Percentiles rank a stretch among this genome's conserved stretches.
Evolutionary conservation across 1,139 yeast genomes (phyloP).

Genomic region (Yamadazyma aaseri): DNA sequence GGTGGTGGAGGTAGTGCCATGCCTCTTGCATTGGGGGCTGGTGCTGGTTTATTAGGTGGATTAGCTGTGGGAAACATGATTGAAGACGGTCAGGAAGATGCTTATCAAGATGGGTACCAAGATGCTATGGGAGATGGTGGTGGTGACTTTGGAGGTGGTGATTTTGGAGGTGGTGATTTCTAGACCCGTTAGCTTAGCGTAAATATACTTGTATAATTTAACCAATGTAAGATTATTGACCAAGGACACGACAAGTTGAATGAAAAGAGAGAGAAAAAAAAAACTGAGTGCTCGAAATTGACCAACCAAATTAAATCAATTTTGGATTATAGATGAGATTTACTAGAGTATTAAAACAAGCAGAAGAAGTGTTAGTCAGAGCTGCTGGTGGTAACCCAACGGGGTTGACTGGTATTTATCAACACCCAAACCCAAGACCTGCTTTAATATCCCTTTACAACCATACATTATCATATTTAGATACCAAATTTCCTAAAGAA

Average conservation of each 20-base stretch:
- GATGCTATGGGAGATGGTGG: conserved; percentile 28
- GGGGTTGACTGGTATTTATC: conserved; percentile 74
- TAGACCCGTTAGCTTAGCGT: too few species aligned
- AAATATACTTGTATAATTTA: too few species aligned
- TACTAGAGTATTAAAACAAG: conserved; percentile 47
- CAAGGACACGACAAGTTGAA: too few species aligned
- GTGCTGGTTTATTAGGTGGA: conserved; percentile 82
- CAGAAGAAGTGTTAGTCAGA: conserved; percentile 60
- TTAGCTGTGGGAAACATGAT: conserved; percentile 52
- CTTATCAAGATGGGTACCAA: conserved; percentile 30
- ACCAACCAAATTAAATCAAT: conserved; percentile 25
- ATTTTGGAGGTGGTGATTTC: too few species aligned
- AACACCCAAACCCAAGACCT: conserved; percentile 85
- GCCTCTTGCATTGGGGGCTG: conserved; percentile 61
- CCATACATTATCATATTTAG: conserved; percentile 61
- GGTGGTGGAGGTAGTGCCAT: conserved; percentile 11
- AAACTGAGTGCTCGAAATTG: too few species aligned
- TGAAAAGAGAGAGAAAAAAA: too few species aligned
- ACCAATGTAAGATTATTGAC: too few species aligned
- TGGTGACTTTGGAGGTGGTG: conserved; percentile 30
- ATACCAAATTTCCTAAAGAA: conserved; percentile 61
- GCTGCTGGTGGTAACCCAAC: conserved; percentile 74
- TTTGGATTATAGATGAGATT: conserved; percentile 33
- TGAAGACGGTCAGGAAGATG: conserved; percentile 30
- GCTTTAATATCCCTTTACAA: conserved; percentile 70